A percentile compares a stretch with the other conserved stretches of the same genome.
Evolutionary conservation across 2,329 filamentous ascomycete species (phyloP).

Genomic region (Drechslerella coelobrocha): DNA sequence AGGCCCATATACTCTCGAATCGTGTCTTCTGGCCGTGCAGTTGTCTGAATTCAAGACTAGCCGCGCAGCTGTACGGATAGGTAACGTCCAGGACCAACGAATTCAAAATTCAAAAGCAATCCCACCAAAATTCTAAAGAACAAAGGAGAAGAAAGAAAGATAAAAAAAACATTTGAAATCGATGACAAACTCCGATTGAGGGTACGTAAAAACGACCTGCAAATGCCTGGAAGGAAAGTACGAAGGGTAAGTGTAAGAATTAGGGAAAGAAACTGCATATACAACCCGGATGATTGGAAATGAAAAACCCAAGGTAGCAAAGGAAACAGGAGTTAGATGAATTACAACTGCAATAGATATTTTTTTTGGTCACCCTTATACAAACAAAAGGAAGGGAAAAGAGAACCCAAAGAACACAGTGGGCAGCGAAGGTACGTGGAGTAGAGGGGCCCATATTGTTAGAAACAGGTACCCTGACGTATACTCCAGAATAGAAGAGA

Average conservation of each 20-base stretch:
- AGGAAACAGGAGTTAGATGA: constrained; percentile 17
- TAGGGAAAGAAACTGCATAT: constrained; percentile 14
- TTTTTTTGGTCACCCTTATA: constrained; percentile 4
- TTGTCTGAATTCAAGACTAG: too few species aligned
- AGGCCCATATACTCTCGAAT: too few species aligned
- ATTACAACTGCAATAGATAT: constrained; percentile 36
- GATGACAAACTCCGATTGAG: constrained; percentile 12
- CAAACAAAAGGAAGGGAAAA: not conserved
- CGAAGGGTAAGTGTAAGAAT: constrained; percentile 12
- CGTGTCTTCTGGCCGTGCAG: too few species aligned
- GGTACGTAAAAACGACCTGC: constrained; percentile 12
- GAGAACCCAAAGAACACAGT: not conserved
- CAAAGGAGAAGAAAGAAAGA: constrained; percentile 1
- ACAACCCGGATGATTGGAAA: constrained; percentile 17
- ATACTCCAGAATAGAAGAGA: not conserved
- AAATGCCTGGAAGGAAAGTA: constrained; percentile 27
- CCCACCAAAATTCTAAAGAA: constrained; percentile 2
- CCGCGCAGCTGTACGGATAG: too few species aligned
- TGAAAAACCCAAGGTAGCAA: constrained; percentile 7
- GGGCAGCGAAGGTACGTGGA: not conserved
- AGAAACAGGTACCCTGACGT: not conserved
- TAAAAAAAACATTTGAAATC: constrained; percentile 7
- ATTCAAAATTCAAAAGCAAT: constrained; percentile 8
- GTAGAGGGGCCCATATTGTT: not conserved
- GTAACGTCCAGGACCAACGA: not conserved